Conservation (phyloP, 768 basidiomycete genomes). For the Pleurotus giganteus region DNA sequence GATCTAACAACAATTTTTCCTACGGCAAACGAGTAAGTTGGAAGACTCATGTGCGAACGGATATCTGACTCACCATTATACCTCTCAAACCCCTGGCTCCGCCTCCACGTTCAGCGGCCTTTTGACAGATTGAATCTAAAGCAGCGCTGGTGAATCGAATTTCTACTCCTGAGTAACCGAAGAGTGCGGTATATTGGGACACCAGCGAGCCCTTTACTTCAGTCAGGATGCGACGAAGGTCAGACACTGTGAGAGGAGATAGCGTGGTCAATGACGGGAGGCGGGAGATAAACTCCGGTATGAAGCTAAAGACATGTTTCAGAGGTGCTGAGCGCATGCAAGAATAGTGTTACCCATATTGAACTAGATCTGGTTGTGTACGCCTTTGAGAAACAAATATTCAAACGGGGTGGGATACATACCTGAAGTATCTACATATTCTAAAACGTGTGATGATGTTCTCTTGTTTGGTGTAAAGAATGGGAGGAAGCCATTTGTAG, state of each 20-base stretch:
- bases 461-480: conserved; percentile 80
- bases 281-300: conserved; percentile 93
- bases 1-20: conserved; percentile 80
- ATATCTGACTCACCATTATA: conserved; percentile 61
- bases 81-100: conserved; percentile 89
- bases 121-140: conserved; percentile 75
- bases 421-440: conserved; percentile 73
- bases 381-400: not conserved
- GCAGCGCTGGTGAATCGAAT: conserved; percentile 84
- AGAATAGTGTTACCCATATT: conserved; percentile 61
- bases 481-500: conserved; percentile 34
- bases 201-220: conserved; percentile 91
- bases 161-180: conserved; percentile 81
- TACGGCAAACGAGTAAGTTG: conserved; percentile 24
- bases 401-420: conserved; percentile 14
- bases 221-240: conserved; percentile 86
- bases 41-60: not conserved
- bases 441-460: conserved; percentile 51
- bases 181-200: conserved; percentile 85
- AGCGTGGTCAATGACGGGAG: conserved; percentile 91
- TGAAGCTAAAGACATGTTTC: conserved; percentile 54
- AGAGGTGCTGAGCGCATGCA: not conserved
- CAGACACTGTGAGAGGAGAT: conserved; percentile 71
- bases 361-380: conserved; percentile 61
- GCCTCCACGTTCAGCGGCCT: conserved; percentile 78